A percentile compares a stretch with the other conserved stretches of the same genome.
phyloP scores from a whole-genome alignment of 371 early-diverging fungal genomes.

The Basidiobolus meristosporus region DNA sequence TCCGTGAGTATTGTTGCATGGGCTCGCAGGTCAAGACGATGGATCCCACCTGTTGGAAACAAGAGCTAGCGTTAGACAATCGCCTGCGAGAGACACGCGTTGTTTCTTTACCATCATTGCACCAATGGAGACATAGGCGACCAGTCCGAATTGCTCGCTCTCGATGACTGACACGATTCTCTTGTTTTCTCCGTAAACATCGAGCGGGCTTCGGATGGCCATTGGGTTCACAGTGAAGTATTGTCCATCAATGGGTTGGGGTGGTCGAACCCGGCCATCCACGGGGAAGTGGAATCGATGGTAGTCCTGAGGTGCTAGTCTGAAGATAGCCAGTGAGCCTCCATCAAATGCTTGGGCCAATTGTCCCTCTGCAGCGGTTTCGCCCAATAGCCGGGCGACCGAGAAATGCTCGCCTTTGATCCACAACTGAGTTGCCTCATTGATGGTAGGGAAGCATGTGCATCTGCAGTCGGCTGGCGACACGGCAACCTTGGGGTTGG shows the following conservation, averaged over 20 bases:
- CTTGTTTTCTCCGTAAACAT: constrained; percentile 74
- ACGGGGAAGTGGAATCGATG: constrained; percentile 75
- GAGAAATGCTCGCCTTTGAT: constrained; percentile 71
- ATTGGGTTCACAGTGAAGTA: constrained; percentile 80
- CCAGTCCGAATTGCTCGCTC: constrained; percentile 43
- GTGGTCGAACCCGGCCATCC: constrained; percentile 37
- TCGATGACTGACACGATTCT: constrained; percentile 51
- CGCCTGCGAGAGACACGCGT: too few species aligned
- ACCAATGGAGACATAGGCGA: constrained; percentile 57
- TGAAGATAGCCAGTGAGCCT: constrained; percentile 54
- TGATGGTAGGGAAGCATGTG: constrained; percentile 45
- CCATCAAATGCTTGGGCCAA: constrained; percentile 30
- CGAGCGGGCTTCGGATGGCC: constrained; percentile 58
- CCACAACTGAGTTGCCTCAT: constrained; percentile 56
- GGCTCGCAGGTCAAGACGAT: constrained; percentile 38
- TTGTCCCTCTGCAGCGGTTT: not conserved
- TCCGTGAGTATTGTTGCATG: constrained; percentile 27
- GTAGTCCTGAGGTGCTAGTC: constrained; percentile 81
- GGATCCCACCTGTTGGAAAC: constrained; percentile 29
- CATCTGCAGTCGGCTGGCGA: constrained; percentile 69
- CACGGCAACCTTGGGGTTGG: constrained; percentile 41
- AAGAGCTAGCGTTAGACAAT: not conserved
- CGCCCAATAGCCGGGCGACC: constrained; percentile 29
- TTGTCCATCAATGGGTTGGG: constrained; percentile 35
- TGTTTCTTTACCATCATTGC: constrained; percentile 73